Conservation (phyloP, 2,329 filamentous ascomycete species). For the Phyllosticta citrichinensis region DNA sequence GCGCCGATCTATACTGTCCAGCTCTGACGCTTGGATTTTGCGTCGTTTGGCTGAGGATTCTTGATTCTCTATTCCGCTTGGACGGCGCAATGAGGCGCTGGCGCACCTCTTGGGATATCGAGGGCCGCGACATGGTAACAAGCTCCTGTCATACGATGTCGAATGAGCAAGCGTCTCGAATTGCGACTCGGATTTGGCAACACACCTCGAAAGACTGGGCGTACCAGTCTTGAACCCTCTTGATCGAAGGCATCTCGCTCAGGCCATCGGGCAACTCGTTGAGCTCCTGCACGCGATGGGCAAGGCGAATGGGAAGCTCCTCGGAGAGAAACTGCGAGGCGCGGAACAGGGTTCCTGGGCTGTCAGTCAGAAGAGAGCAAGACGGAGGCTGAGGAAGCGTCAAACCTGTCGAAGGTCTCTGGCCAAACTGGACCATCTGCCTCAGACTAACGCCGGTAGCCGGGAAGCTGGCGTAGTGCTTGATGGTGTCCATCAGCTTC, state of each 20-base stretch:
- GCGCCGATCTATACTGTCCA: constrained; percentile 61
- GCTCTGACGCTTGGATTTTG: constrained; percentile 81
- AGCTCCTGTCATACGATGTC: constrained; percentile 58
- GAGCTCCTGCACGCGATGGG: constrained; percentile 92
- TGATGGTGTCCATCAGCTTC: constrained; percentile 91
- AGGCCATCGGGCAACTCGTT: constrained; percentile 87
- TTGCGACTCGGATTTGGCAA: constrained; percentile 7
- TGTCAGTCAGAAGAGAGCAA: neutral
- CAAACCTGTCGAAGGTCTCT: constrained; percentile 64
- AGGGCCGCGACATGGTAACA: constrained; percentile 70
- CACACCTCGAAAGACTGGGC: constrained; percentile 96
- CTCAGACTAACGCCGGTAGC: constrained; percentile 83
- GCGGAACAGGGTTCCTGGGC: constrained; percentile 75
- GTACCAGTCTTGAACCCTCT: constrained; percentile 95
- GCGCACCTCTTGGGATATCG: constrained; percentile 63
- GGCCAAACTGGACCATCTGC: constrained; percentile 99
- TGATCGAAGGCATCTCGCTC: constrained; percentile 95
- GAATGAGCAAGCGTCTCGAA: constrained; percentile 15
- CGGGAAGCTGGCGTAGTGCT: constrained; percentile 92
- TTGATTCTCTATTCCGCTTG: constrained; percentile 49
- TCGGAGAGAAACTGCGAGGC: constrained; percentile 97
- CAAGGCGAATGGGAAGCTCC: constrained; percentile 91
- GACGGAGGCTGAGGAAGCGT: neutral
- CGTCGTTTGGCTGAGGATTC: constrained; percentile 70
- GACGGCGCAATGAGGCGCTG: constrained; percentile 65